Evolutionary conservation across 2,329 filamentous ascomycete species (phyloP).

Genomic region (Pyricularia pennisetigena): DNA sequence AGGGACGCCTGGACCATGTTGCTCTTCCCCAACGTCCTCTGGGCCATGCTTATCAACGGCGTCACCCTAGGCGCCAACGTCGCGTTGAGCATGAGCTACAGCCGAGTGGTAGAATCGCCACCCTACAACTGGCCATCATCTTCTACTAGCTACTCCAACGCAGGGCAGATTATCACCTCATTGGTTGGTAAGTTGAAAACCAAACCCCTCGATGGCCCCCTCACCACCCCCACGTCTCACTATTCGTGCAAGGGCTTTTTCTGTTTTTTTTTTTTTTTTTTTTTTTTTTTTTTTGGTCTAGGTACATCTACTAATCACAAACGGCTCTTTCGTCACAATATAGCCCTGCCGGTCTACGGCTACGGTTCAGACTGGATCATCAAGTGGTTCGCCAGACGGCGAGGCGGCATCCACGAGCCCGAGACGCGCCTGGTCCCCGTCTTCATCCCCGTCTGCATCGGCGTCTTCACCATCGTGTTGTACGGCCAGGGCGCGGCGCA

Average conservation of each 20-base stretch:
- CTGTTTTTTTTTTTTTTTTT: too few species aligned
- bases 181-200: background rate
- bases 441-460: constrained; percentile 25
- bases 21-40: constrained; percentile 30
- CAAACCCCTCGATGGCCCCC: too few species aligned
- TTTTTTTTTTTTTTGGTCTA: too few species aligned
- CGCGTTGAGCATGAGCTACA: background rate
- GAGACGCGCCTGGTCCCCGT: constrained; percentile 25
- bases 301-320: too few species aligned
- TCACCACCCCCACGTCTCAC: too few species aligned
- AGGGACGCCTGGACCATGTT: constrained; percentile 20
- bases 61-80: background rate
- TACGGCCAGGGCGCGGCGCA: constrained; percentile 25
- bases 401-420: constrained; percentile 28
- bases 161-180: background rate
- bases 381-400: constrained; percentile 22
- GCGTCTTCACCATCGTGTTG: constrained; percentile 24
- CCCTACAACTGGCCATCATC: background rate
- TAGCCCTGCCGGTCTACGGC: constrained; percentile 27
- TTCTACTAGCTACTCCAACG: background rate
- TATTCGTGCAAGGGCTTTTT: too few species aligned
- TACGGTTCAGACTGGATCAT: constrained; percentile 26
- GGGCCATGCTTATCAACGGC: constrained; percentile 25
- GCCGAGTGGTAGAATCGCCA: background rate
- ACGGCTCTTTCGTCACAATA: too few species aligned